Percentiles rank a stretch among this genome's conserved stretches.
Evolutionary conservation across 2,329 filamentous ascomycete species (phyloP).

Genomic region (Diaporthe caulivora): DNA sequence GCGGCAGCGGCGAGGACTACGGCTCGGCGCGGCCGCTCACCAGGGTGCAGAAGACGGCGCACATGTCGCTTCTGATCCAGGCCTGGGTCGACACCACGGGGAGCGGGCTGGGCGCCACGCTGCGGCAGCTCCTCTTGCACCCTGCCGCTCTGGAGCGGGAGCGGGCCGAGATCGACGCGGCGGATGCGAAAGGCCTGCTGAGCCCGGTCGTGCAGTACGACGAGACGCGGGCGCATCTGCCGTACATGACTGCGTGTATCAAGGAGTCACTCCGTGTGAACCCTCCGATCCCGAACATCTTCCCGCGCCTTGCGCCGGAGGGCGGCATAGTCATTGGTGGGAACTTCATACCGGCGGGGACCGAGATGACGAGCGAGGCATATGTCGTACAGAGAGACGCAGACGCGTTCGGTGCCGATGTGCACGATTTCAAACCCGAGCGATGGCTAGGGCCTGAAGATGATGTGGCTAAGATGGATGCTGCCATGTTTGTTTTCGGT

Average conservation of each 20-base stretch:
- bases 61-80: slow-evolving; percentile 54
- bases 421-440: slow-evolving; percentile 35
- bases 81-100: slow-evolving; percentile 70
- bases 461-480: slow-evolving; percentile 8
- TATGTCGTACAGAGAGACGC: slow-evolving; percentile 27
- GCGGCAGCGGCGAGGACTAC: slow-evolving; percentile 11
- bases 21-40: slow-evolving; percentile 43
- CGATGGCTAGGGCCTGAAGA: slow-evolving; percentile 18
- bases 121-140: slow-evolving; percentile 62
- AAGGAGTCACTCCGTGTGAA: slow-evolving; percentile 54
- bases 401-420: slow-evolving; percentile 16
- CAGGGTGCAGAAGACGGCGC: slow-evolving; percentile 49
- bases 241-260: slow-evolving; percentile 55
- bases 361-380: slow-evolving; percentile 18
- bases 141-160: slow-evolving; percentile 57
- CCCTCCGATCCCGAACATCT: slow-evolving; percentile 46
- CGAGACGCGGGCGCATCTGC: slow-evolving; percentile 49
- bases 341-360: background rate
- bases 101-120: slow-evolving; percentile 58
- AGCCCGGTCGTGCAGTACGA: slow-evolving; percentile 39
- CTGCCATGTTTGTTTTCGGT: slow-evolving; percentile 24
- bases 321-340: slow-evolving; percentile 16
- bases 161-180: slow-evolving; percentile 56
- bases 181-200: slow-evolving; percentile 38
- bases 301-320: slow-evolving; percentile 39